Base-by-base conservation (phyloP, 768 basidiomycete genomes). In the Brasilioporus rufonigricans region DNA sequence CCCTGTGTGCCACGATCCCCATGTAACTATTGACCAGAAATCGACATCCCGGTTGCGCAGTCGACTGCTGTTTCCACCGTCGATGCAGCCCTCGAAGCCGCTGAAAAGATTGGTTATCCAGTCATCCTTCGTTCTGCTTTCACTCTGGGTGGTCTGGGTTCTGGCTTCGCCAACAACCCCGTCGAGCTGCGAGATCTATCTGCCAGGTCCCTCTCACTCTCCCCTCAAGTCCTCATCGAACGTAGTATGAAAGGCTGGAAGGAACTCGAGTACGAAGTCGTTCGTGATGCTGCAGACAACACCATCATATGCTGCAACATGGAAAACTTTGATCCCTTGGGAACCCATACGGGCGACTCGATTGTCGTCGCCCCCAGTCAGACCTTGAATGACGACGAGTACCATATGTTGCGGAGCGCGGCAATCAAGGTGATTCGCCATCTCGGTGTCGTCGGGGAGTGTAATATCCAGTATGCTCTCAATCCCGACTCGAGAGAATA, bases 191-290 rank as follows among this genome's bases (percentile, higher is more conserved):
- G 93, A 53, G 95, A 99, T 72, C 79, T 99, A 23, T 84, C 93
- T 40, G 95, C 97, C 23, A 96, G 91, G 73, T 84, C 87, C 67
- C 82, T 99, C 50, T 86, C 86, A 67, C 79, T 98, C 27, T 90
- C 87, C 61, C 96, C 97, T 44, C 97, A 98, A 71, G 91, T 98
- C 41, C 81, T 99, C 53, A 94, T 99, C 59, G 97, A 98, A 75
- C 89, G 94, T 47, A 92, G 89, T 62, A 91, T 99, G 88, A 98
- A 98, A 74, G 97, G 97, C 29, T 99, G 97, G 97, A 99, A 99
- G 71, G 97, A 99, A 75, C 81, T 98, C 59, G 97, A 99, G 74
- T 99, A 98, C 63, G 97, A 99, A 71, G 97, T 99, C 58, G 97
- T 98, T 65, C 89, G 97, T 50, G 97, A 99, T 70, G 94, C 82